Conservation (phyloP, 2,329 filamentous ascomycete genomes). For the Cordyceps militaris region DNA sequence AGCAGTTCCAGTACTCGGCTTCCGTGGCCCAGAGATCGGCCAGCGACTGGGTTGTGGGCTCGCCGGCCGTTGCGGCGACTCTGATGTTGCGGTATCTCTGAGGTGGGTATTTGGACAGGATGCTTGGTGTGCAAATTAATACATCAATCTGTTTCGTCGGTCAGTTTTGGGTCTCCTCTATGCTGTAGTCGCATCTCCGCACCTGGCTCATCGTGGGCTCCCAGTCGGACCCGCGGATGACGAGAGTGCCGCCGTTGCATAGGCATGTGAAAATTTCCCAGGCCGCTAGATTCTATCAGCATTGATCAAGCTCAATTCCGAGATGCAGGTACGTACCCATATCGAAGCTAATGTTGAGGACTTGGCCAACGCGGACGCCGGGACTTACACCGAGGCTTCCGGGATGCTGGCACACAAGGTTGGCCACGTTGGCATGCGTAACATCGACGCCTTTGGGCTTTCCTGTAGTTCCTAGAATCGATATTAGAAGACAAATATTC, state of each 20-base stretch:
- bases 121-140: constrained; percentile 48
- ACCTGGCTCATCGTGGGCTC: constrained; percentile 38
- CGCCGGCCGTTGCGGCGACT: constrained; percentile 47
- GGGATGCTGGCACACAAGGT: constrained; percentile 44
- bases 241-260: constrained; percentile 50
- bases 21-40: constrained; percentile 48
- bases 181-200: constrained; percentile 6
- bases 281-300: constrained; percentile 34
- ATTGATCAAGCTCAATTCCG: background rate
- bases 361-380: constrained; percentile 46
- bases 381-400: constrained; percentile 42
- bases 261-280: constrained; percentile 54
- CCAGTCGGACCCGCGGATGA: constrained; percentile 46
- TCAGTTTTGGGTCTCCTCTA: background rate
- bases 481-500: background rate
- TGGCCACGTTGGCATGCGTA: constrained; percentile 47
- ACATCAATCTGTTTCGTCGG: constrained; percentile 38
- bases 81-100: constrained; percentile 43
- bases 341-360: constrained; percentile 53
- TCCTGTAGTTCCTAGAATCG: constrained; percentile 42
- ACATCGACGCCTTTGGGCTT: constrained; percentile 53
- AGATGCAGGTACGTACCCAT: constrained; percentile 41
- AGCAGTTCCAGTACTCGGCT: constrained; percentile 47
- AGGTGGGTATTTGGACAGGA: constrained; percentile 43
- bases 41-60: constrained; percentile 43